phyloP scores from a whole-genome alignment of 2,329 filamentous ascomycete species.

The Dryadomyces quercus-mongolicae region DNA sequence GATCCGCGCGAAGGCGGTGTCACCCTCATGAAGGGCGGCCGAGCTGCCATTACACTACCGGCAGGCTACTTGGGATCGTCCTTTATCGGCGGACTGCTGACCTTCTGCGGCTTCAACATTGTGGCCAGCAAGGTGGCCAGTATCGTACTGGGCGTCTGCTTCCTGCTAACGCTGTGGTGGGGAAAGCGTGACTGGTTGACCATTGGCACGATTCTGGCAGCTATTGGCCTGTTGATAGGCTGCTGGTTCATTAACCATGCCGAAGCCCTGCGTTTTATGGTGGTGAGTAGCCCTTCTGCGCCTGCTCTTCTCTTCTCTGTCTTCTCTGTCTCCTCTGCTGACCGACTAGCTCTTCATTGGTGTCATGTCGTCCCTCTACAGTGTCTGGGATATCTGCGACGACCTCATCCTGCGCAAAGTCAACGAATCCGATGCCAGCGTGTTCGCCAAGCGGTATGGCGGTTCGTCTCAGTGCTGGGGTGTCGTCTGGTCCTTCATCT shows the following conservation, averaged over 20 bases:
- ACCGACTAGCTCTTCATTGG: constrained; percentile 55
- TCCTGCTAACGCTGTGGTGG: constrained; percentile 74
- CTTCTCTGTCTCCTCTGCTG: too few species aligned
- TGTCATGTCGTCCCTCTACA: constrained; percentile 71
- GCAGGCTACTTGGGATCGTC: constrained; percentile 70
- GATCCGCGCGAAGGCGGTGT: constrained; percentile 68
- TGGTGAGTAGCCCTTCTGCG: too few species aligned
- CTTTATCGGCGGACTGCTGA: constrained; percentile 64
- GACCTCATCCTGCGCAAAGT: constrained; percentile 72
- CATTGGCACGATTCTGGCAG: constrained; percentile 55
- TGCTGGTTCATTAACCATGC: constrained; percentile 75
- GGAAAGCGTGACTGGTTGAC: constrained; percentile 68
- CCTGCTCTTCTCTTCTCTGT: too few species aligned
- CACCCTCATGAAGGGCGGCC: constrained; percentile 65
- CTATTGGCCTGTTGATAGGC: constrained; percentile 57
- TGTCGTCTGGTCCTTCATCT: constrained; percentile 64
- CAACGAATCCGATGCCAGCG: constrained; percentile 66
- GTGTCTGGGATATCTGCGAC: constrained; percentile 77
- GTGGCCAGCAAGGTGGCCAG: constrained; percentile 71
- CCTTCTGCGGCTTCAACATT: constrained; percentile 72
- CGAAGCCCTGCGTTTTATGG: constrained; percentile 57
- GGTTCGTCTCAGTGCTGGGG: constrained; percentile 75
- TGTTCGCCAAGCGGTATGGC: constrained; percentile 67
- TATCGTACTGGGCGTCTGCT: constrained; percentile 60
- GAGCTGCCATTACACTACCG: constrained; percentile 57